Conservation (phyloP, 331 rosid species). For the Acacia pycnantha region DNA sequence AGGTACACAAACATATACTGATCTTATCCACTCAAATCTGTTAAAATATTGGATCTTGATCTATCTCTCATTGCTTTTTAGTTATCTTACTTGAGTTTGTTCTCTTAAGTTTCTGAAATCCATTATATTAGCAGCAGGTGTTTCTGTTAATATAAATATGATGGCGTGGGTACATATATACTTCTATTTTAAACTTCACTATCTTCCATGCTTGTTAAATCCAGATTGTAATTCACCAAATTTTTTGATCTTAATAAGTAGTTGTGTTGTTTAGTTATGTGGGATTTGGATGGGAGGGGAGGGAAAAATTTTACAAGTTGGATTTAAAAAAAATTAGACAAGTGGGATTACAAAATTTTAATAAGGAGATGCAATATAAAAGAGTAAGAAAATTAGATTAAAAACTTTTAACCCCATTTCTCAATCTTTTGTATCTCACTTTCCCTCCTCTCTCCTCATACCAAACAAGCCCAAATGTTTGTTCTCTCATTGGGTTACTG, state of each 20-base stretch:
- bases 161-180: too few relatives aligned
- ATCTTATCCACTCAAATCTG: neutral
- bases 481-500: neutral
- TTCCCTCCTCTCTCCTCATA: too few relatives aligned
- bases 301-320: too few relatives aligned
- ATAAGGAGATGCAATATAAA: too few relatives aligned
- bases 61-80: neutral
- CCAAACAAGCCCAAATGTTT: neutral
- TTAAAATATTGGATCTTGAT: neutral
- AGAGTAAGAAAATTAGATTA: too few relatives aligned
- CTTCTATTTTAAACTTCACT: too few relatives aligned
- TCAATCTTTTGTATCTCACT: too few relatives aligned
- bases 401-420: too few relatives aligned
- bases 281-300: too few relatives aligned
- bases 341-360: too few relatives aligned
- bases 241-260: neutral
- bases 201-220: neutral
- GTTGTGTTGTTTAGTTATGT: neutral
- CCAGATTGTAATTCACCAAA: neutral
- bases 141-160: neutral
- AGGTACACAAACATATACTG: conserved; percentile 28
- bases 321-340: too few relatives aligned
- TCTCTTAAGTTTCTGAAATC: neutral
- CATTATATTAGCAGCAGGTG: neutral
- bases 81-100: neutral